These are phyloP conservation scores for Leucocoprinus leucothites DNA, from an alignment of 768 basidiomycete species.

Conservation along the genomic window DNA sequence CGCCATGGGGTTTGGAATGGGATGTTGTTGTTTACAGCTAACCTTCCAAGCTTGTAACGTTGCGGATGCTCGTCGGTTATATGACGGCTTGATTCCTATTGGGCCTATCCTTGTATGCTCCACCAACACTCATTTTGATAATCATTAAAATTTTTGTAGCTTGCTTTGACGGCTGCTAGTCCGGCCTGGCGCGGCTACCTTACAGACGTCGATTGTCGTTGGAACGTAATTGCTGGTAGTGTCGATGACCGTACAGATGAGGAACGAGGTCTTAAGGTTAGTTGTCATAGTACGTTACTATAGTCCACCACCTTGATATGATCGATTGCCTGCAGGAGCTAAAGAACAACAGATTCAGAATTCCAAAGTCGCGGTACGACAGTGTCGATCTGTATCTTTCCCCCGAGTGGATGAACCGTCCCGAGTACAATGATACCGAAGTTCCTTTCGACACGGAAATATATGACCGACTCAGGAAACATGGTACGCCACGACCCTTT, in stretches of 20 bases:
- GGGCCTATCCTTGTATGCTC: constrained; percentile 87
- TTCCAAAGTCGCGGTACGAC: constrained; percentile 97
- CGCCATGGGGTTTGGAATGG: constrained; percentile 99
- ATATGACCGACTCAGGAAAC: constrained; percentile 64
- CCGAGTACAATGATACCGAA: constrained; percentile 90
- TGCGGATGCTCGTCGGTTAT: constrained; percentile 86
- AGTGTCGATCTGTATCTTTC: constrained; percentile 95
- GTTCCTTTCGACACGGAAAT: constrained; percentile 78
- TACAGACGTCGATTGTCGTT: constrained; percentile 95
- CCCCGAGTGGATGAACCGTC: constrained; percentile 78
- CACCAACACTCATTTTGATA: constrained; percentile 1
- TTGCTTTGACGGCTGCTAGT: constrained; percentile 92
- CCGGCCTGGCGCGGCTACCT: constrained; percentile 94
- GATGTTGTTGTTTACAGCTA: constrained; percentile 95
- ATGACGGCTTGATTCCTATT: constrained; percentile 93
- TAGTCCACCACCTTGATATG: constrained; percentile 3
- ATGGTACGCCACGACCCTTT: constrained; percentile 53
- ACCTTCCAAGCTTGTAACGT: constrained; percentile 98
- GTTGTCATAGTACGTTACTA: background rate
- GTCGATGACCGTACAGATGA: constrained; percentile 97
- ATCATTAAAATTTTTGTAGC: constrained; percentile 38
- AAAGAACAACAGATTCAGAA: constrained; percentile 66
- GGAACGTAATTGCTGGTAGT: constrained; percentile 98
- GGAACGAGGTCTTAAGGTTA: constrained; percentile 85
- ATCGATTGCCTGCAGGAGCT: constrained; percentile 56